phyloP scores from a whole-genome alignment of 305 asterid species.

The Fraxinus sp. region DNA sequence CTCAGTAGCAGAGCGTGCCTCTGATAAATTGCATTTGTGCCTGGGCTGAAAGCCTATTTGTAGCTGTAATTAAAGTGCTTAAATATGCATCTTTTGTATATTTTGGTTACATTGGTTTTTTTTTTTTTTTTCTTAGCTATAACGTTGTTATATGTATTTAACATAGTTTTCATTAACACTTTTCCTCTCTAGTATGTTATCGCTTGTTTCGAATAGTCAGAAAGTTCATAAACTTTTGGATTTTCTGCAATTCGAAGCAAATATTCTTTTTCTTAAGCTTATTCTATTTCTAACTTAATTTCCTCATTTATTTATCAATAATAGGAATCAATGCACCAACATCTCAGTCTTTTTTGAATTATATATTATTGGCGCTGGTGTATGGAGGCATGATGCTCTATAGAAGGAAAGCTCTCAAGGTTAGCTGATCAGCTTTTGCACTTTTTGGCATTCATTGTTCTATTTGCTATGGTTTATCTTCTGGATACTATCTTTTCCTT shows the following conservation, averaged over 20 bases:
- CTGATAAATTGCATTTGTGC: background rate
- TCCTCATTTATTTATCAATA: conserved; percentile 13
- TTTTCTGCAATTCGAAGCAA: background rate
- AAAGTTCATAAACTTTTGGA: background rate
- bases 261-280: background rate
- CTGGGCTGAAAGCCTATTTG: background rate
- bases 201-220: background rate
- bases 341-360: conserved; percentile 90
- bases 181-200: background rate
- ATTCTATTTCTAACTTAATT: background rate
- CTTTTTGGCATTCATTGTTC: background rate
- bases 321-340: conserved; percentile 98
- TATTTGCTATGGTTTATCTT: background rate
- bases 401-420: conserved; percentile 79
- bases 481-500: background rate
- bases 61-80: background rate
- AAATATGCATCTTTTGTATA: background rate
- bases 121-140: background rate
- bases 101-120: background rate
- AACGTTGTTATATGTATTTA: background rate
- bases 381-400: conserved; percentile 77
- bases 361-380: conserved; percentile 69
- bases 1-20: background rate
- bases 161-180: background rate
- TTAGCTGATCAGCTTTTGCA: conserved; percentile 28